These are phyloP conservation scores for Fusarium sp. DNA, from an alignment of 2,329 filamentous ascomycete genomes.

Conservation along the genomic window DNA sequence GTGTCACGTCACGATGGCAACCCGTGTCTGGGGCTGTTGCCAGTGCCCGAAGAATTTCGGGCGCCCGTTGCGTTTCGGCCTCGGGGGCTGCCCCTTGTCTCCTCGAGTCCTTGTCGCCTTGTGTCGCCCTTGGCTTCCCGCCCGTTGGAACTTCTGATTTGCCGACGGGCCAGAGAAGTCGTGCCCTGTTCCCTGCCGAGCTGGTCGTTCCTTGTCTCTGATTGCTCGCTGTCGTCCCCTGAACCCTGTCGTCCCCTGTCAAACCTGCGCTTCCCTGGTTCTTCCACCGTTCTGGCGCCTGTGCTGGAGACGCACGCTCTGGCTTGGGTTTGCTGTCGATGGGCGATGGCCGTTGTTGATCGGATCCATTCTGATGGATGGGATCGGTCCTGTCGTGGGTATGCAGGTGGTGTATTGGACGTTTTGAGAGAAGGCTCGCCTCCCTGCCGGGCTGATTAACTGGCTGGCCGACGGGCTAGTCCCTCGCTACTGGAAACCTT, in stretches of 20 bases:
- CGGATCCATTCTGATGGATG: slow-evolving; percentile 25
- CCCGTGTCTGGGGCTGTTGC: slow-evolving; percentile 18
- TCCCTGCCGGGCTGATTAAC: neutral
- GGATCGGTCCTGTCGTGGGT: neutral
- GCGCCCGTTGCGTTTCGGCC: slow-evolving; percentile 39
- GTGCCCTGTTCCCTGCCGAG: slow-evolving; percentile 19
- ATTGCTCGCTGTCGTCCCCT: slow-evolving; percentile 1
- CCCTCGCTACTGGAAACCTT: neutral
- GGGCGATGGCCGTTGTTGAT: slow-evolving; percentile 32
- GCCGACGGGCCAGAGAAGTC: slow-evolving; percentile 5
- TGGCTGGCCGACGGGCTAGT: neutral
- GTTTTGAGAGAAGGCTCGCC: neutral
- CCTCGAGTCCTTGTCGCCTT: neutral
- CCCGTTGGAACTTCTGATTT: slow-evolving; percentile 22
- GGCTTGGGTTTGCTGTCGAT: slow-evolving; percentile 6
- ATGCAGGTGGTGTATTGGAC: neutral
- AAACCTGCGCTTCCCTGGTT: slow-evolving; percentile 35
- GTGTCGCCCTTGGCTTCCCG: neutral
- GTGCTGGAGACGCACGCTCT: slow-evolving; percentile 22
- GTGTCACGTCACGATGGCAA: slow-evolving; percentile 30
- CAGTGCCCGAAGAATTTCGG: slow-evolving; percentile 43
- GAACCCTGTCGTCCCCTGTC: slow-evolving; percentile 20
- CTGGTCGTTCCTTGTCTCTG: slow-evolving; percentile 31
- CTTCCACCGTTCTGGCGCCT: slow-evolving; percentile 39
- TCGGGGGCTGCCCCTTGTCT: slow-evolving; percentile 6